Base-by-base conservation (phyloP, 2,329 filamentous ascomycete species). In the Stagonosporopsis cucurbitacearum region DNA sequence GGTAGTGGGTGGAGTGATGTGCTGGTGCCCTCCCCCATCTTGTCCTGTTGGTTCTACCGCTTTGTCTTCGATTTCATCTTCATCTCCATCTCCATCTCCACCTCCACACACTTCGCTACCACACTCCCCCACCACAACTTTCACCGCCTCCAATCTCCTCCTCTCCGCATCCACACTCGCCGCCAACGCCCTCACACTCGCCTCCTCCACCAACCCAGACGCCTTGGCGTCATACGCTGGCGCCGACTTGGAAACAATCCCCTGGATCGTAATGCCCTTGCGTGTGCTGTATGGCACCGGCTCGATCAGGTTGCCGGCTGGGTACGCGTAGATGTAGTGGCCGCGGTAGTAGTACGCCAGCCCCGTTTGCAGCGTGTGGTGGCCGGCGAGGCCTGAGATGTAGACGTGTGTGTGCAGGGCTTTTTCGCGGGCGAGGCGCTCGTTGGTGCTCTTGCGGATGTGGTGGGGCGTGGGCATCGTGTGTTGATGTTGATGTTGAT, bases 341-440 rank as follows among this genome's bases (percentile, higher is more conserved):
- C 71, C 70, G 9, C 71, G 68, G 47, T 69, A 70, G 44, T 62
- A 67, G 53, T 72, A 74, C 2, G 68, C 68, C 11, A 72, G 49
- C 1, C 67, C 70, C 0, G 40, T 50, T 15, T 67, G 54, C 9
- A 72, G 58, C 0, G 64, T 47, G 22, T 71, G 68, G 0, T 49
- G 23, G 12, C 66, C 68, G 6, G 28, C 20, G 1, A 74, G 40
- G 0, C 68, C 68, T 1, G 65, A 69, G 40, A 74, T 68, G 58
- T 61, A 65, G n/a, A 70, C 67, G 2, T 30, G 41, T 6, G 65
- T 65, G 8, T 50, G 23, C 1, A 57, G 54, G 2, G 58, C 57
- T 19, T 59, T 59, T 17, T 42, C 19, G 28, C 54, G 54, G 1
- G 56, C 59, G n/a, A 41, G n/a, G 9, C 19, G 43, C 15, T 54